Conservation (phyloP, 2,329 filamentous ascomycete species). For the Hyphodiscus sp. region DNA sequence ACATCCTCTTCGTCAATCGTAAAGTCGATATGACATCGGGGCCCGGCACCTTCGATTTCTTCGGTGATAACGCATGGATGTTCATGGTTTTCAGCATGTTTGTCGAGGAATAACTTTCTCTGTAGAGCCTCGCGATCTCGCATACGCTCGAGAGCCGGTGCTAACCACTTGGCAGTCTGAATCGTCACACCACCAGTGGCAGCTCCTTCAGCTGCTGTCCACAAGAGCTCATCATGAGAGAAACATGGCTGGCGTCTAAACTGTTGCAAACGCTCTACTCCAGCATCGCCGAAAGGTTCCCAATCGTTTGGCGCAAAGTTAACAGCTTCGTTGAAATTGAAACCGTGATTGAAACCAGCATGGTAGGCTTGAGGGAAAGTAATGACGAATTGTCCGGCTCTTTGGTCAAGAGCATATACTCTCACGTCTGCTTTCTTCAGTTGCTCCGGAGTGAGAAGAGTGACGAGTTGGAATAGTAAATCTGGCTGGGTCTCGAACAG, state of each 20-base stretch:
- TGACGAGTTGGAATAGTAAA: constrained; percentile 94
- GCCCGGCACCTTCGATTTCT: constrained; percentile 22
- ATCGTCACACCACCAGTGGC: constrained; percentile 61
- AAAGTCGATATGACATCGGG: constrained; percentile 52
- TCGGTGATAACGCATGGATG: constrained; percentile 29
- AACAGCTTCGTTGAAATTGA: constrained; percentile 98
- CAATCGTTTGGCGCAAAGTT: constrained; percentile 95
- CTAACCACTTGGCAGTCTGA: constrained; percentile 90
- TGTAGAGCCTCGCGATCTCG: constrained; percentile 64
- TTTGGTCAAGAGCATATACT: constrained; percentile 91
- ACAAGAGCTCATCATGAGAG: constrained; percentile 89
- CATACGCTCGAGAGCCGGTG: constrained; percentile 76
- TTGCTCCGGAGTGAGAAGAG: constrained; percentile 86
- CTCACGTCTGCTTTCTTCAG: constrained; percentile 86
- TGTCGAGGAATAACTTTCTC: constrained; percentile 61
- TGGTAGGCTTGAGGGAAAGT: constrained; percentile 97
- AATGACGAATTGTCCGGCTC: constrained; percentile 91
- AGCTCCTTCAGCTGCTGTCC: constrained; percentile 80
- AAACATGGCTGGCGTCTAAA: constrained; percentile 94
- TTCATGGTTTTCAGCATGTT: constrained; percentile 50
- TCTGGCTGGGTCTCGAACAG: constrained; percentile 96
- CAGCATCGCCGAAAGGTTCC: constrained; percentile 84
- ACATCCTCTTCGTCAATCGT: constrained; percentile 67
- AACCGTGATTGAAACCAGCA: constrained; percentile 95
- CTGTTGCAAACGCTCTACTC: constrained; percentile 77